Evolutionary conservation across 345 rosid species (phyloP).

Genomic region (Euphorbia peplus): DNA sequence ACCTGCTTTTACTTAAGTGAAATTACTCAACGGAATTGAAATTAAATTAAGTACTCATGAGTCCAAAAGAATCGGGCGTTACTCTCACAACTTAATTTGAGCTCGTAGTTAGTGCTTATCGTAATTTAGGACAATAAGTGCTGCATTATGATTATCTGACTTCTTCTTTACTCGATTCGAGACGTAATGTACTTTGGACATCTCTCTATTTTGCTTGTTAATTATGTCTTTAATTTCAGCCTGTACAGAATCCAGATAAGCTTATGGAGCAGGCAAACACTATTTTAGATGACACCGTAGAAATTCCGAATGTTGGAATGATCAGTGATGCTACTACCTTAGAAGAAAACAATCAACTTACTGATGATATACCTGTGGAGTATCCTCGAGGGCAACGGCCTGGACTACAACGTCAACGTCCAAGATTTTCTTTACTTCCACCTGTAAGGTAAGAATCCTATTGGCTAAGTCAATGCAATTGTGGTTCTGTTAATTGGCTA

Average conservation of each 20-base stretch:
- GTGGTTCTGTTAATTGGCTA: neutral
- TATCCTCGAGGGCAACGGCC: conserved; percentile 61
- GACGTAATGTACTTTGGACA: neutral
- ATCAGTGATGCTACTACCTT: conserved; percentile 16
- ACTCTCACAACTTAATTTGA: neutral
- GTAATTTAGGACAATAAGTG: neutral
- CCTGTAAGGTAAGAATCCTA: conserved; percentile 40
- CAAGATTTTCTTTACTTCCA: conserved; percentile 69
- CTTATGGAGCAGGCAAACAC: conserved; percentile 51
- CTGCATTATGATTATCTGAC: neutral
- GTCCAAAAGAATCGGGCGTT: too few species aligned
- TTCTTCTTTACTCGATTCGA: neutral
- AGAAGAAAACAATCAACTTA: conserved; percentile 21
- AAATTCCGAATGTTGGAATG: conserved; percentile 12
- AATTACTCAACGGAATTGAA: too few species aligned
- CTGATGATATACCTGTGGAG: conserved; percentile 25
- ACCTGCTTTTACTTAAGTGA: too few species aligned
- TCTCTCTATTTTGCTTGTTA: too few species aligned
- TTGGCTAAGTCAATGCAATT: neutral
- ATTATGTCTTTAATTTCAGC: conserved; percentile 43
- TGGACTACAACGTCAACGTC: conserved; percentile 57
- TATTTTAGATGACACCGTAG: neutral
- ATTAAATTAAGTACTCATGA: too few species aligned
- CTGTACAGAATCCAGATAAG: conserved; percentile 39
- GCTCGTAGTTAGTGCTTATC: neutral